Conservation (phyloP, 2,329 filamentous ascomycete species). For the Talaromyces sp. region DNA sequence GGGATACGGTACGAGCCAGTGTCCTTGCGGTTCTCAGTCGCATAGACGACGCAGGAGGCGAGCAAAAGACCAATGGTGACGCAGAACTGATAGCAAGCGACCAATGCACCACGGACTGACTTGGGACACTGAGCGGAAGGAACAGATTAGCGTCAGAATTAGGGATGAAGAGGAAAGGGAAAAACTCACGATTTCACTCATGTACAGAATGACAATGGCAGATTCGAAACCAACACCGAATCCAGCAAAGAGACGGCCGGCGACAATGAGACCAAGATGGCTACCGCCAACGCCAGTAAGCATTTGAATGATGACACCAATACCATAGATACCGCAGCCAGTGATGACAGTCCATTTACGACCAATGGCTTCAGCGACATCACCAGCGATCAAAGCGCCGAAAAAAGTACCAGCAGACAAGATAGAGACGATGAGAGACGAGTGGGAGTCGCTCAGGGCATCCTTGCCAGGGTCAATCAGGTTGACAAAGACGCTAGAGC, state of each 20-base stretch:
- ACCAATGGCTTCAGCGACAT: conserved; percentile 69
- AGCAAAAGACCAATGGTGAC: conserved; percentile 74
- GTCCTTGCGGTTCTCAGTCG: conserved; percentile 56
- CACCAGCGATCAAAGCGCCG: conserved; percentile 70
- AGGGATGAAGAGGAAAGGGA: too few species aligned
- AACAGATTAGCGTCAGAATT: background rate
- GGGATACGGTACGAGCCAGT: conserved; percentile 72
- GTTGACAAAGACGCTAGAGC: conserved; percentile 45
- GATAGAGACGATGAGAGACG: conserved; percentile 67
- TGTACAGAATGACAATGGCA: conserved; percentile 77
- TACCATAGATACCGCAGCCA: conserved; percentile 65
- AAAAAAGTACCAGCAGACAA: conserved; percentile 75
- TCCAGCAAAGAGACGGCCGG: conserved; percentile 69
- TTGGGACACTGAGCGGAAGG: conserved; percentile 39
- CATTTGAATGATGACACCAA: conserved; percentile 65
- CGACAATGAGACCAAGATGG: conserved; percentile 58
- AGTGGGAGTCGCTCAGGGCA: conserved; percentile 42
- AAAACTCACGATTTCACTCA: conserved; percentile 63
- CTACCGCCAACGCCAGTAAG: conserved; percentile 47
- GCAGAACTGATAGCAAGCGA: conserved; percentile 79
- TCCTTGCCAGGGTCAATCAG: conserved; percentile 30
- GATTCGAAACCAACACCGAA: conserved; percentile 76
- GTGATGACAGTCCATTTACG: conserved; percentile 59
- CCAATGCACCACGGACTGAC: conserved; percentile 72
- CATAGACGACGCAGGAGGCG: conserved; percentile 70